Conservation (phyloP, 179 eudicot genomes). For the Vitellaria paradoxa region DNA sequence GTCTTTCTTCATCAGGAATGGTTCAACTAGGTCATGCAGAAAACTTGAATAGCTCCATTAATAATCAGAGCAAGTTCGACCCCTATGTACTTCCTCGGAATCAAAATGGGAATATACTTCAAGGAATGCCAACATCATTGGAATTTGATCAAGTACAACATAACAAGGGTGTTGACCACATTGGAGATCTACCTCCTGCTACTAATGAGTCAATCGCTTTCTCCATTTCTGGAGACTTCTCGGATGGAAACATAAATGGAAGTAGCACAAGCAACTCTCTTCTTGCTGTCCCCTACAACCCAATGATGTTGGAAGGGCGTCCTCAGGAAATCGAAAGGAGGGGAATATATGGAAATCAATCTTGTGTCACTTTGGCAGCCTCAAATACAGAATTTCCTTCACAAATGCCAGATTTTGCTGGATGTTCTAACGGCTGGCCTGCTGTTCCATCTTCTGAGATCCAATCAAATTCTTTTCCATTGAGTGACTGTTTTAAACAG, state of each 20-base stretch:
- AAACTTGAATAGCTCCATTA: conserved; percentile 26
- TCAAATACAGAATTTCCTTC: conserved; percentile 35
- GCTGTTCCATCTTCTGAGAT: conserved; percentile 34
- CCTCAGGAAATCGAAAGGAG: conserved; percentile 26
- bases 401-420: conserved; percentile 29
- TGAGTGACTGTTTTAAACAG: conserved; percentile 18
- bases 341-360: conserved; percentile 26
- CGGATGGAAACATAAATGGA: conserved; percentile 13
- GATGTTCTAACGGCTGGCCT: conserved; percentile 40
- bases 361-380: conserved; percentile 6
- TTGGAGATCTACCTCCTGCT: conserved; percentile 22
- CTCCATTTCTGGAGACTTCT: conserved; percentile 17
- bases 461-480: conserved; percentile 22
- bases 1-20: conserved; percentile 46
- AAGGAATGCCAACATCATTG: conserved; percentile 55
- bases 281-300: conserved; percentile 25
- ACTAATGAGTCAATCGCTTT: conserved; percentile 13
- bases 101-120: conserved; percentile 49
- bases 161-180: conserved; percentile 21
- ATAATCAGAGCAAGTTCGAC: conserved; percentile 32
- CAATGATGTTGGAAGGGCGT: conserved; percentile 29
- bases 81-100: conserved; percentile 26
- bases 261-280: conserved; percentile 32
- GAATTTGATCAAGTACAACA: conserved; percentile 48
- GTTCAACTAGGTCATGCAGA: conserved; percentile 44